Conservation (phyloP, 768 basidiomycete genomes). For the Agaricus subrufescens region DNA sequence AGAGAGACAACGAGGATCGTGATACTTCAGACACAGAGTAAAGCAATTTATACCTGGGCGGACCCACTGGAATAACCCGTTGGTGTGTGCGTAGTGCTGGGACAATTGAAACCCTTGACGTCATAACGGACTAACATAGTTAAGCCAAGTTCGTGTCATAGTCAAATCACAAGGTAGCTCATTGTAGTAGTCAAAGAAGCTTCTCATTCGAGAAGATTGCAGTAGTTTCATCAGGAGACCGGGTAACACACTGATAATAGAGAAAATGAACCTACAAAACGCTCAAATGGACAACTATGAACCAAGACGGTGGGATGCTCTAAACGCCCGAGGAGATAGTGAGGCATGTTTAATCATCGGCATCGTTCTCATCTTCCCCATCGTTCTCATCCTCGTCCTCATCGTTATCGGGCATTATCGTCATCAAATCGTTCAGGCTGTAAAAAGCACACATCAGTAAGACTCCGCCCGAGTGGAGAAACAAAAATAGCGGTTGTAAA, state of each 20-base stretch:
- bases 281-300: no score
- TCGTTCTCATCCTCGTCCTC: conserved; percentile 20
- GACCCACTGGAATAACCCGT: not conserved
- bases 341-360: not conserved
- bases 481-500: not conserved
- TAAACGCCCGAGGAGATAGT: not conserved
- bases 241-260: no score
- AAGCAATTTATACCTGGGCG: not conserved
- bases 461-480: not conserved
- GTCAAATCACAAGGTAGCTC: no score
- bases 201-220: no score
- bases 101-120: not conserved
- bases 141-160: no score
- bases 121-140: not conserved
- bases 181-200: no score
- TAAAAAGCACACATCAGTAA: no score
- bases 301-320: no score
- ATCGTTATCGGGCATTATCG: conserved; percentile 33
- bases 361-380: conserved; percentile 5
- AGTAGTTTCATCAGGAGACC: no score
- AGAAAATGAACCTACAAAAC: no score
- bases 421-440: conserved; percentile 74
- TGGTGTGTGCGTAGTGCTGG: not conserved
- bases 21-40: not conserved
- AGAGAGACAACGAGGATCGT: not conserved